These are phyloP conservation scores for Hypoxylon intermedium DNA, from an alignment of 495 filamentous ascomycete genomes.

Conservation along the genomic window DNA sequence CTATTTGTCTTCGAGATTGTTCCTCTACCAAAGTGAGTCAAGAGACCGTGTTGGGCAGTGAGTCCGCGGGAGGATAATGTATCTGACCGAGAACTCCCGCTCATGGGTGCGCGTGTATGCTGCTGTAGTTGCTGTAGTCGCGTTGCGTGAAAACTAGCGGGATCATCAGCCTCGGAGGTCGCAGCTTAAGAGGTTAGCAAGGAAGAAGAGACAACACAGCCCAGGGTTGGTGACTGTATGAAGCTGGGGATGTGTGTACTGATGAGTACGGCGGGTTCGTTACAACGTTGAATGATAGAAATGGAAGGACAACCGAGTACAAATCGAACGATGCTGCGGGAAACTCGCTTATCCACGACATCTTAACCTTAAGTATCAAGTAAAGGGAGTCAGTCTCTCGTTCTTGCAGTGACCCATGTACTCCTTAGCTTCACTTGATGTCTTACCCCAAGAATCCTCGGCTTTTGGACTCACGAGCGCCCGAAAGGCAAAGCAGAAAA, in stretches of 20 bases:
- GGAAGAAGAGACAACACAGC: background rate
- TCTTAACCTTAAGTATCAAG: background rate
- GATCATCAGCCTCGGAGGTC: background rate
- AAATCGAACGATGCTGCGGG: background rate
- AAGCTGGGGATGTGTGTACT: conserved; percentile 2
- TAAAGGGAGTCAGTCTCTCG: background rate
- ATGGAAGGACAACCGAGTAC: background rate
- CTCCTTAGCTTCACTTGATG: background rate
- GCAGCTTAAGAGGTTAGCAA: background rate
- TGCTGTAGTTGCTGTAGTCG: background rate
- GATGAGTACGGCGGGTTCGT: background rate
- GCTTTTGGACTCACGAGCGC: background rate
- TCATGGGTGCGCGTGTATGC: background rate
- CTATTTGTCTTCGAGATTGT: too few relatives aligned
- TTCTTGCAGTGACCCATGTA: background rate
- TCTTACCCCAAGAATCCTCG: background rate
- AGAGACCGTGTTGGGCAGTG: too few relatives aligned
- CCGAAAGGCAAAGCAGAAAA: conserved; percentile 5
- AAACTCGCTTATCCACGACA: background rate
- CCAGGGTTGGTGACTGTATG: conserved; percentile 4
- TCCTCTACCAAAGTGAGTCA: too few relatives aligned
- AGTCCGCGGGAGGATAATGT: background rate
- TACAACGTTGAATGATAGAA: background rate
- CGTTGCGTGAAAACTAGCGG: background rate
- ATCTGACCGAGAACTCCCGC: conserved; percentile 1